Evolutionary conservation across 1,284 basidiomycete species (phyloP).

Genomic region (Sporisorium graminicola): DNA sequence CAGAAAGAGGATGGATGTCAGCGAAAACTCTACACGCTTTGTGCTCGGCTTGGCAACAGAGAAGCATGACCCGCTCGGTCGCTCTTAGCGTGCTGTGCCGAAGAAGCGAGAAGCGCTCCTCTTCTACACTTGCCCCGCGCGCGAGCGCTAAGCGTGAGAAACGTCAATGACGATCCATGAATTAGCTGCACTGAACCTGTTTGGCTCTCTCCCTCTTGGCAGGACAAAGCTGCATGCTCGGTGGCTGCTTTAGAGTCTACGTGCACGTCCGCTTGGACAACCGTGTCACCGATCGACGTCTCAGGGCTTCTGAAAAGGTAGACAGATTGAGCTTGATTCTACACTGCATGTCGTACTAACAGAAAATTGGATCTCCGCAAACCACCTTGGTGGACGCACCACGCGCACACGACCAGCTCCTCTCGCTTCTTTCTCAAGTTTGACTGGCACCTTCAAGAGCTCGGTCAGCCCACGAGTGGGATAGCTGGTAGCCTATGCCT

Average conservation of each 20-base stretch:
- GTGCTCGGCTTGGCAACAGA: slow-evolving; percentile 3
- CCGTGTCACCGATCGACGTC: neutral
- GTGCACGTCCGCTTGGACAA: neutral
- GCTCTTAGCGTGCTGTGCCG: neutral
- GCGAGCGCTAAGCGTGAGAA: no score
- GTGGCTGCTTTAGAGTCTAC: neutral
- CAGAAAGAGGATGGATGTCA: neutral
- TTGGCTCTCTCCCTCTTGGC: neutral
- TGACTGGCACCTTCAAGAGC: no score
- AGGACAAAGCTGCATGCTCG: neutral
- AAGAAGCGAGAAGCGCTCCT: no score
- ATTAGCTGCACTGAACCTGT: no score
- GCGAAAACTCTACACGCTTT: slow-evolving; percentile 1
- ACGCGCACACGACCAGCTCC: slow-evolving; percentile 11
- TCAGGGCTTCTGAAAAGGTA: no score
- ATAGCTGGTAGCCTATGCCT: no score
- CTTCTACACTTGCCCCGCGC: no score
- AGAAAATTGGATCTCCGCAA: slow-evolving; percentile 27
- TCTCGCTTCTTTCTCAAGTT: neutral
- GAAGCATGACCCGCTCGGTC: no score
- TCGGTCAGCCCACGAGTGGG: no score
- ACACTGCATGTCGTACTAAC: slow-evolving; percentile 23
- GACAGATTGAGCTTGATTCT: slow-evolving; percentile 26
- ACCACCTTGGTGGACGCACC: neutral
- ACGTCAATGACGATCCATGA: no score